Evolutionary conservation across 2,329 filamentous ascomycete species (phyloP).

Genomic region (Aureobasidium sp.): DNA sequence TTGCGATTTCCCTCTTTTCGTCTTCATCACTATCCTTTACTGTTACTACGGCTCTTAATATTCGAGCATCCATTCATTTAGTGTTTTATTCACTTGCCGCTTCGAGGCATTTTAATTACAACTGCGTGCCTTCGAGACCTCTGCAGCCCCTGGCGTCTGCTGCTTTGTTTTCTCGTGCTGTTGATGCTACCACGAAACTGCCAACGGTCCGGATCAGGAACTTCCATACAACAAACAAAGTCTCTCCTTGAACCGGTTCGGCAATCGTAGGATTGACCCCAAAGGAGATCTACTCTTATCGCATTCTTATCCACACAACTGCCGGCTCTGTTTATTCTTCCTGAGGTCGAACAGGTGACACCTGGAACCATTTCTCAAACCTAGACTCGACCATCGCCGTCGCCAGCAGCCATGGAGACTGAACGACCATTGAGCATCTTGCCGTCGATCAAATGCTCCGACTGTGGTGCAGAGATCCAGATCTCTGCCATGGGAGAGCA

Average conservation of each 20-base stretch:
- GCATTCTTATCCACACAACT: constrained; percentile 5
- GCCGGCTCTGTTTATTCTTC: constrained; percentile 9
- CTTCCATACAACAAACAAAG: constrained; percentile 11
- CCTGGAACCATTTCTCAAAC: not conserved
- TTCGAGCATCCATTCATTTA: constrained; percentile 12
- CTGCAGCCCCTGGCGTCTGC: not conserved
- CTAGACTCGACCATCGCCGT: not conserved
- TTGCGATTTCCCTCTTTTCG: not conserved
- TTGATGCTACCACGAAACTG: constrained; percentile 10
- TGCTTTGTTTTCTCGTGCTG: constrained; percentile 4
- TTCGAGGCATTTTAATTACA: constrained; percentile 11
- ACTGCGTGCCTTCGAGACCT: constrained; percentile 12
- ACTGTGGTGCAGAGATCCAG: constrained; percentile 68
- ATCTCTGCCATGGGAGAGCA: constrained; percentile 84
- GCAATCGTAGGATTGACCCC: not conserved
- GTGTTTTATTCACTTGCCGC: not conserved
- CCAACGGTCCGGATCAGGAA: constrained; percentile 5
- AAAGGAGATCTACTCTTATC: not conserved
- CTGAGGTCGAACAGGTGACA: not conserved
- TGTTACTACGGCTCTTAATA: constrained; percentile 1
- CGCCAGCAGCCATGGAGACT: constrained; percentile 12
- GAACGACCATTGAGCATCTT: constrained; percentile 50
- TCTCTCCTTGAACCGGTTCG: constrained; percentile 5
- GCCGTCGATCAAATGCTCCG: constrained; percentile 82
- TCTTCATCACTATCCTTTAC: not conserved